These are phyloP conservation scores for Actinomortierella ambigua DNA, from an alignment of 371 early-diverging fungal species.

Conservation along the genomic window DNA sequence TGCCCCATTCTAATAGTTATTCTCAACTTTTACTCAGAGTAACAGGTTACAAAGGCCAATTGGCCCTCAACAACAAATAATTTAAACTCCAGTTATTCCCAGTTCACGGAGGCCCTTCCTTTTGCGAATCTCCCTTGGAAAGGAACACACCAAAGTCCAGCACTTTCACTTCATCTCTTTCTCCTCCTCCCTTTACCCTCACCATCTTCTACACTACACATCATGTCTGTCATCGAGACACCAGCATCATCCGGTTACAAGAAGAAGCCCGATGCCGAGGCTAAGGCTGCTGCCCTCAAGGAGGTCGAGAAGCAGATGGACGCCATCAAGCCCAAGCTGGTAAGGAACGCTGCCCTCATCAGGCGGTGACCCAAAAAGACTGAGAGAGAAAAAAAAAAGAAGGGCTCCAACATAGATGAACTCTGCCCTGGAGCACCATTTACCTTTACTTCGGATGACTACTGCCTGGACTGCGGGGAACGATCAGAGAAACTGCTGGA, in stretches of 20 bases:
- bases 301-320: conserved; percentile 12
- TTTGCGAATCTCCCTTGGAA: neutral
- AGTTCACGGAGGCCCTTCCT: neutral
- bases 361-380: no score
- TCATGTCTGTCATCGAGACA: conserved; percentile 5
- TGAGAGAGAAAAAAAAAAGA: no score
- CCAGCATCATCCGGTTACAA: conserved; percentile 1
- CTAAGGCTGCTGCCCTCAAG: conserved; percentile 5
- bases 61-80: no score
- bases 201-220: neutral
- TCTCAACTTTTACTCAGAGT: no score
- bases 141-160: neutral
- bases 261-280: conserved; percentile 4
- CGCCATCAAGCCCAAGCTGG: conserved; percentile 9
- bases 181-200: neutral
- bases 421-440: no score
- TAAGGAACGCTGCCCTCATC: neutral
- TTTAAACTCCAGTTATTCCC: no score
- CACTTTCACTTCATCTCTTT: neutral
- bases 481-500: no score
- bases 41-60: no score
- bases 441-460: no score
- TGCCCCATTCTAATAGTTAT: no score
- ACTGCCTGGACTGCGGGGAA: no score
- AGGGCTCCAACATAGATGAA: no score